Conservation (phyloP, 257 asterid species). For the Solanum neorickii region DNA sequence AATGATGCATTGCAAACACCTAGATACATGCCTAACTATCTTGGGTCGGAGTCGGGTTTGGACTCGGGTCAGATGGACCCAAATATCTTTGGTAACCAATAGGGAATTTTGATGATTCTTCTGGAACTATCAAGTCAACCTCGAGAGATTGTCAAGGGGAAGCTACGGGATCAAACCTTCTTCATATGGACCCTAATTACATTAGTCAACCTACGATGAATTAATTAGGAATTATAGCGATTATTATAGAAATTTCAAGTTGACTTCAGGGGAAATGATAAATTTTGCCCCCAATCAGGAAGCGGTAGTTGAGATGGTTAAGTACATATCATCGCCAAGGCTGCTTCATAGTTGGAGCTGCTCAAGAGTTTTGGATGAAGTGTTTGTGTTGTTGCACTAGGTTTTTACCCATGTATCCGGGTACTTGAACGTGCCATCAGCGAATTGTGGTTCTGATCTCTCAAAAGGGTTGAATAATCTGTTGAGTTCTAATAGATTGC, state of each 20-base stretch:
- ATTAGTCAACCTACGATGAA: neutral
- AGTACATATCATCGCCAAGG: neutral
- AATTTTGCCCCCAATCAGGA: constrained; percentile 18
- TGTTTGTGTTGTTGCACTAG: constrained; percentile 29
- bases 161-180: constrained; percentile 3
- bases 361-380: constrained; percentile 29
- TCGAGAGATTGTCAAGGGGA: neutral
- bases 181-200: neutral
- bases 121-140: neutral
- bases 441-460: constrained; percentile 16
- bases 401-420: constrained; percentile 24
- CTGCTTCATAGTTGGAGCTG: constrained; percentile 30
- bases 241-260: constrained; percentile 26
- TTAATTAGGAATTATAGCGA: neutral
- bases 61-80: too few species aligned
- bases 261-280: constrained; percentile 31
- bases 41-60: too few species aligned
- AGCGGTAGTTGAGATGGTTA: neutral
- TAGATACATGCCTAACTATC: too few species aligned
- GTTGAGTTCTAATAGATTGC: constrained; percentile 26
- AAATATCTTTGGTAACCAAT: too few species aligned
- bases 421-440: constrained; percentile 50
- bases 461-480: neutral
- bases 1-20: too few species aligned
- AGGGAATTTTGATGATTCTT: too few species aligned